Conservation (phyloP, 495 filamentous ascomycete genomes). For the Hamigera avellanea region DNA sequence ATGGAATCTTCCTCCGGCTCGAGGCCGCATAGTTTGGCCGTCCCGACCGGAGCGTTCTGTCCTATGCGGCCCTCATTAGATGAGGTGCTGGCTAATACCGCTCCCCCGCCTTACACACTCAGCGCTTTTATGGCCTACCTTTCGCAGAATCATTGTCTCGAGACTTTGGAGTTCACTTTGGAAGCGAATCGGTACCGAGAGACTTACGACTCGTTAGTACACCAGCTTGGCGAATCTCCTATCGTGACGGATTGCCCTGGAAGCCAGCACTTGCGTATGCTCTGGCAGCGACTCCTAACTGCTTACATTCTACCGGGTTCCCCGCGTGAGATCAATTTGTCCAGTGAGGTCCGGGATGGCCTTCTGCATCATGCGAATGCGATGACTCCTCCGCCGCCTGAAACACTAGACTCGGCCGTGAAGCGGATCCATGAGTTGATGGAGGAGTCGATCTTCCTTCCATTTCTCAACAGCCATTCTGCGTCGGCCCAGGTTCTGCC, state of each 20-base stretch:
- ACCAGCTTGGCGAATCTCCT: constrained; percentile 26
- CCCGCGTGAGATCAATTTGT: constrained; percentile 86
- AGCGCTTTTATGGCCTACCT: constrained; percentile 94
- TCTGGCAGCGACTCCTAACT: constrained; percentile 50
- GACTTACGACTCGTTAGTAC: constrained; percentile 49
- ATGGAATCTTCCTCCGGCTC: constrained; percentile 37
- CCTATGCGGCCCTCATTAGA: constrained; percentile 69
- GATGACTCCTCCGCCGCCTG: constrained; percentile 60
- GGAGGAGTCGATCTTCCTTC: constrained; percentile 74
- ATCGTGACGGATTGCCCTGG: constrained; percentile 41
- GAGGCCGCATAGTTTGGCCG: constrained; percentile 51
- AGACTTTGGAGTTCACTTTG: constrained; percentile 95
- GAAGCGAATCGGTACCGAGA: constrained; percentile 85
- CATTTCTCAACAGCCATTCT: constrained; percentile 31
- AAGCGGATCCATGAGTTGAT: constrained; percentile 88
- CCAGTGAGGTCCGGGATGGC: constrained; percentile 69
- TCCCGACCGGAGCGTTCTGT: constrained; percentile 52
- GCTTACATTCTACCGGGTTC: constrained; percentile 51
- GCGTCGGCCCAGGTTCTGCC: constrained; percentile 21
- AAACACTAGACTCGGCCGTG: constrained; percentile 77
- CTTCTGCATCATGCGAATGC: constrained; percentile 54
- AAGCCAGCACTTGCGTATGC: constrained; percentile 58
- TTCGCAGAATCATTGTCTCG: constrained; percentile 94
- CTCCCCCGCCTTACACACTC: constrained; percentile 84
- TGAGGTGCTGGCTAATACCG: constrained; percentile 79